A percentile compares a stretch with the other conserved stretches of the same genome.
Evolutionary conservation across 2,329 filamentous ascomycete species (phyloP).

Genomic region (Penicillium sp.): DNA sequence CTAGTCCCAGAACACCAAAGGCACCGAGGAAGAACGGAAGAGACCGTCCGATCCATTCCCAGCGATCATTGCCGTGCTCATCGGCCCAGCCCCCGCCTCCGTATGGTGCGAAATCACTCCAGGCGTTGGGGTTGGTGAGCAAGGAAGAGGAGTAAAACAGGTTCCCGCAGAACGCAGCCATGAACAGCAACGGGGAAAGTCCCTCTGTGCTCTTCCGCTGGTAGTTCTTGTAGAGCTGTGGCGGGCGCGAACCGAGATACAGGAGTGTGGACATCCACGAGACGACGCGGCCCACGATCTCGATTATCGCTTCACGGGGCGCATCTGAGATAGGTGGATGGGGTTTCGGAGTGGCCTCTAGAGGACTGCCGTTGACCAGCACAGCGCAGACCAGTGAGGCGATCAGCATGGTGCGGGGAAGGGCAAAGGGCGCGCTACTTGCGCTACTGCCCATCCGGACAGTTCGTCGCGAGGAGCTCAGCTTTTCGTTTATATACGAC

Average conservation of each 20-base stretch:
- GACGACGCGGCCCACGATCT: constrained; percentile 48
- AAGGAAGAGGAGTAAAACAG: constrained; percentile 61
- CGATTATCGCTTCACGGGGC: constrained; percentile 29
- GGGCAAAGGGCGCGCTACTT: constrained; percentile 29
- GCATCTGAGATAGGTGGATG: constrained; percentile 19
- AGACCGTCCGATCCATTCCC: constrained; percentile 54
- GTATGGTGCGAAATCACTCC: constrained; percentile 53
- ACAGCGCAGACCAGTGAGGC: constrained; percentile 44
- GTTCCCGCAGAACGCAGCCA: constrained; percentile 63
- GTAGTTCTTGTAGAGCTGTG: constrained; percentile 63
- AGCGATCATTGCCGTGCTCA: constrained; percentile 49
- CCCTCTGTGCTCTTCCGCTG: constrained; percentile 59
- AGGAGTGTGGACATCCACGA: constrained; percentile 55
- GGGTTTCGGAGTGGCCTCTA: constrained; percentile 21
- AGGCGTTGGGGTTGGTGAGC: constrained; percentile 59
- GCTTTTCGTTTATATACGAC: constrained; percentile 36
- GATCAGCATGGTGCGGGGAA: constrained; percentile 43
- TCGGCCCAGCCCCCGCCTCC: constrained; percentile 58
- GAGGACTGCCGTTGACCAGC: constrained; percentile 40
- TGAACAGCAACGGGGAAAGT: constrained; percentile 58
- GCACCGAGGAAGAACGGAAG: constrained; percentile 63
- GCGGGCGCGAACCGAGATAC: constrained; percentile 57
- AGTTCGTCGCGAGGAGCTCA: constrained; percentile 25
- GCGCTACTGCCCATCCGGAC: constrained; percentile 25
- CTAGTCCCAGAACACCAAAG: constrained; percentile 58